Evolutionary conservation across 164 flowering plant species (phyloP).

Genomic region (Vitis riparia): DNA sequence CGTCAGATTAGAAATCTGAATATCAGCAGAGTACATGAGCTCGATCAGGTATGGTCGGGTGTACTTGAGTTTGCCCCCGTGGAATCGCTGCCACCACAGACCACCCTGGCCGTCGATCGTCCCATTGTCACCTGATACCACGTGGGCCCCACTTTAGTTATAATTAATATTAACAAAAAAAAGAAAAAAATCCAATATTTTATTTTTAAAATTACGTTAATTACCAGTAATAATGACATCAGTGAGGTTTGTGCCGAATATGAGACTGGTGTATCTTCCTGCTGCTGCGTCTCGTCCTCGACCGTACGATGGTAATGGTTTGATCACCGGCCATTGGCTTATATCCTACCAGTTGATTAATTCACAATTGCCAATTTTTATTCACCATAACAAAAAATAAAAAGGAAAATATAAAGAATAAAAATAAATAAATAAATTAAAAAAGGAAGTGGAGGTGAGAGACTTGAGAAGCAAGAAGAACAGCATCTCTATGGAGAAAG

Average conservation of each 20-base stretch:
- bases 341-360: constrained; percentile 40
- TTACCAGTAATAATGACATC: constrained; percentile 84
- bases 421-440: too few relatives aligned
- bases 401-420: too few relatives aligned
- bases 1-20: constrained; percentile 72
- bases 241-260: constrained; percentile 78
- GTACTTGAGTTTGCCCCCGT: constrained; percentile 47
- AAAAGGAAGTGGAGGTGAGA: too few relatives aligned
- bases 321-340: constrained; percentile 50
- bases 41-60: constrained; percentile 82
- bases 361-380: not conserved
- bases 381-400: too few relatives aligned
- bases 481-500: constrained; percentile 68
- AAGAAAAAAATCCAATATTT: not conserved
- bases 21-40: constrained; percentile 50
- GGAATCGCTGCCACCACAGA: constrained; percentile 78
- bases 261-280: constrained; percentile 64
- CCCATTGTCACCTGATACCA: constrained; percentile 61
- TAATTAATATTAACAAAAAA: not conserved
- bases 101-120: constrained; percentile 89
- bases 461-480: constrained; percentile 80
- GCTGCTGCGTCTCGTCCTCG: constrained; percentile 73
- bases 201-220: not conserved
- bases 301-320: constrained; percentile 85
- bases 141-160: not conserved